Evolutionary conservation across 164 flowering plant species (phyloP).

Genomic region (grape (Vitis vinifera)): DNA sequence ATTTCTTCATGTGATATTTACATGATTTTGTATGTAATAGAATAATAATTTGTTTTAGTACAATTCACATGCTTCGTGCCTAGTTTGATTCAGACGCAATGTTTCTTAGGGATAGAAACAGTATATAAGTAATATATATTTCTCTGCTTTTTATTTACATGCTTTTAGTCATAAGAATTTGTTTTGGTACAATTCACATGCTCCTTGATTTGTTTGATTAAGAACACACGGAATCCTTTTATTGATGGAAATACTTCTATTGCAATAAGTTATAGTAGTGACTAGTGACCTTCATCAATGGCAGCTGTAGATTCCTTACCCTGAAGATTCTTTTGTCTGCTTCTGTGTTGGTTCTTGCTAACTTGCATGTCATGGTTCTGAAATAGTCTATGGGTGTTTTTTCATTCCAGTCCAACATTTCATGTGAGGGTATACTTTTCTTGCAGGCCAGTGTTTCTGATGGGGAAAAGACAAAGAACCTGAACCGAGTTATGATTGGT

Average conservation of each 20-base stretch:
- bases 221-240: background rate
- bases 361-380: background rate
- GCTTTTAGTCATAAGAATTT: background rate
- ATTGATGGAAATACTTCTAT: background rate
- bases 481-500: constrained; percentile 65
- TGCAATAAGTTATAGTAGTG: too few species aligned
- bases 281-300: too few species aligned
- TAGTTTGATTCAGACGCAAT: too few species aligned
- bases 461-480: constrained; percentile 63
- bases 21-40: too few species aligned
- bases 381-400: too few species aligned
- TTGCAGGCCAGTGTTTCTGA: constrained; percentile 84
- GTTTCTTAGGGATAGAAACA: too few species aligned
- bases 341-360: background rate
- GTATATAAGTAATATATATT: background rate
- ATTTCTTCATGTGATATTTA: too few species aligned
- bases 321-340: background rate
- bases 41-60: too few species aligned
- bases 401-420: background rate
- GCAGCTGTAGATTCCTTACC: too few species aligned
- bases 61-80: too few species aligned
- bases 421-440: constrained; percentile 6
- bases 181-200: background rate
- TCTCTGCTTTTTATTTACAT: background rate
- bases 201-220: background rate